These are phyloP conservation scores for Pholiota conissans DNA, from an alignment of 768 basidiomycete genomes.

Conservation along the genomic window DNA sequence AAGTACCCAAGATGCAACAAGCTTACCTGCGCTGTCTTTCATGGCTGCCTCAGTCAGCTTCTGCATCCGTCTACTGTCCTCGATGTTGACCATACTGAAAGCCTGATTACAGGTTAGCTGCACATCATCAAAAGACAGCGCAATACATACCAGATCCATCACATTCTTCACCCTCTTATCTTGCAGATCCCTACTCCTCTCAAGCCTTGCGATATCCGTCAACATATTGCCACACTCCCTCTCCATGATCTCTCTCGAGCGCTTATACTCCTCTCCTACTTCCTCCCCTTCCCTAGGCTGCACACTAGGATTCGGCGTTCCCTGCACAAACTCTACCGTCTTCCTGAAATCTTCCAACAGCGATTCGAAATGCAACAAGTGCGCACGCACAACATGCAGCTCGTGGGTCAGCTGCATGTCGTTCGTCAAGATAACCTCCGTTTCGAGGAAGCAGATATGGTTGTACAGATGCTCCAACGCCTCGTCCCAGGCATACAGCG, in stretches of 20 bases:
- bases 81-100: constrained; percentile 47
- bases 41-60: constrained; percentile 40
- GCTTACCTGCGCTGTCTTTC: constrained; percentile 39
- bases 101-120: constrained; percentile 29
- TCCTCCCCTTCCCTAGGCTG: constrained; percentile 11
- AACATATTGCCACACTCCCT: constrained; percentile 49
- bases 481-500: constrained; percentile 63
- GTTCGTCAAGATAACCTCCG: constrained; percentile 14
- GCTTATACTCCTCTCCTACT: constrained; percentile 3
- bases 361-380: constrained; percentile 54
- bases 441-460: constrained; percentile 49
- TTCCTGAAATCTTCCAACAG: constrained; percentile 56
- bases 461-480: constrained; percentile 49
- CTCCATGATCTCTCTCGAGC: constrained; percentile 24
- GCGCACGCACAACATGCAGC: constrained; percentile 56
- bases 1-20: not conserved
- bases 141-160: constrained; percentile 42
- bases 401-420: constrained; percentile 34
- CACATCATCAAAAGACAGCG: not conserved
- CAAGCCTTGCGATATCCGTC: constrained; percentile 49
- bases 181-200: constrained; percentile 40
- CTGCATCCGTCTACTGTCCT: constrained; percentile 45
- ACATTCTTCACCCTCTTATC: constrained; percentile 49
- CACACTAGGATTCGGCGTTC: constrained; percentile 51
- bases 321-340: constrained; percentile 46